Evolutionary conservation across 192 early-diverging fungal genomes (phyloP).

Genomic region (Backusella westeae): DNA sequence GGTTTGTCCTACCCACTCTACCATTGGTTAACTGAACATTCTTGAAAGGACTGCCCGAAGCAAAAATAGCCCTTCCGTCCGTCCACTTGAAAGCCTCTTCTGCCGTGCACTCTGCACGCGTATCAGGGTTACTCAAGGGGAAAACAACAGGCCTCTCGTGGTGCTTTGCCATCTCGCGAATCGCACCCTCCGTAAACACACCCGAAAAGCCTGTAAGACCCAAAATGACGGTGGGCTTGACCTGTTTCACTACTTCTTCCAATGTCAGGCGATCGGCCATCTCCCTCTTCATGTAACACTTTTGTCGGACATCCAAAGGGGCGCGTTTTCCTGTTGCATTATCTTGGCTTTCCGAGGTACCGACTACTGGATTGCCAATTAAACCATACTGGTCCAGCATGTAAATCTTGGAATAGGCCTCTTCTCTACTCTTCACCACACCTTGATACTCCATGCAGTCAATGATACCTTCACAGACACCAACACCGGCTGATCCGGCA

Average conservation of each 20-base stretch:
- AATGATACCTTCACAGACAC: conserved; percentile 39
- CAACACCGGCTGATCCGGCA: conserved; percentile 66
- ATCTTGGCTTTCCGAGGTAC: conserved; percentile 7
- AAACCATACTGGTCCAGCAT: conserved; percentile 46
- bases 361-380: conserved; percentile 31
- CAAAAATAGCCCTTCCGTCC: conserved; percentile 88
- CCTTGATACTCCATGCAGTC: conserved; percentile 21
- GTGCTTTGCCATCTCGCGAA: conserved; percentile 64
- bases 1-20: conserved; percentile 64
- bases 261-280: conserved; percentile 39
- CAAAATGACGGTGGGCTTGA: conserved; percentile 41
- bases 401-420: conserved; percentile 42
- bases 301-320: conserved; percentile 38
- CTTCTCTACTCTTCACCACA: conserved; percentile 27
- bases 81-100: conserved; percentile 87
- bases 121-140: conserved; percentile 87
- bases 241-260: conserved; percentile 41
- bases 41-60: conserved; percentile 93
- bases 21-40: conserved; percentile 62
- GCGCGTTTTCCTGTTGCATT: conserved; percentile 15
- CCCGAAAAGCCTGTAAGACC: conserved; percentile 41
- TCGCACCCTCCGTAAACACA: conserved; percentile 39
- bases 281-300: conserved; percentile 38
- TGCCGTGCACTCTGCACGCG: conserved; percentile 93
- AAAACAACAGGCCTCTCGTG: conserved; percentile 85